Evolutionary conservation across 108 stramenopile species (phyloP), one percentile per base, ranked within the genome.

Genomic region (Cyclotella kingstonii): DNA sequence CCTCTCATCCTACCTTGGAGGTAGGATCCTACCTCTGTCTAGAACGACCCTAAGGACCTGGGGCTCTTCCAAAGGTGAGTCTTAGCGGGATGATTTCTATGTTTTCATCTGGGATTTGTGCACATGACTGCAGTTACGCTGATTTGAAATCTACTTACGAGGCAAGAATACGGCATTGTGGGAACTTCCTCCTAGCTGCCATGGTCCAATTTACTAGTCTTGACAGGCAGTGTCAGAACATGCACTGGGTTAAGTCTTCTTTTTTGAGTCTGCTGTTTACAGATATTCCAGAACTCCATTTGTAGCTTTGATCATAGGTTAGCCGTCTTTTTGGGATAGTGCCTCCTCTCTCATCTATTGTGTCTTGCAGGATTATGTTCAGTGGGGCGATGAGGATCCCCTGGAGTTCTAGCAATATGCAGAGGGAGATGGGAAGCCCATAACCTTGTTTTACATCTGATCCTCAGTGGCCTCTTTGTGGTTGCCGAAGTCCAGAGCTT

Each of bases 31-130:
- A n/a, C n/a, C n/a, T n/a, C n/a, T n/a, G n/a, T n/a, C n/a, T n/a
- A n/a, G n/a, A n/a, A n/a, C n/a, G n/a, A n/a, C n/a, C n/a, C n/a
- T 30, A 44, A 6, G 55, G 55, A n/a, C 42, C 30, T 23, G 66
- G 66, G 1, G 28, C 17, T 3, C 66, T 43, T 0, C 66, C 66
- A 28, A 67, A 67, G 1, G 66, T 57, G 1, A 67, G 66, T 4
- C 44, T 11, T 11, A 67, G 66, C 11, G 56, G 25, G 3, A 67
- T 33, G 15, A 49, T 39, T 15, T 55, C 66, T 23, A 67, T 31
- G 12, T 46, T 25, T 21, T 55, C 17, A 3, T 45, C 55, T 12
- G 39, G 55, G 12, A 44, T 12, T 30, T 59, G 60, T 10, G 60
- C 35, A 21, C 36, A 40, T 2, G 50, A 34, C 28, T 66, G 44